Evolutionary conservation across 257 asterid species (phyloP), one percentile per base, ranked within the genome.

Genomic region (Oldenlandia corymbosa): DNA sequence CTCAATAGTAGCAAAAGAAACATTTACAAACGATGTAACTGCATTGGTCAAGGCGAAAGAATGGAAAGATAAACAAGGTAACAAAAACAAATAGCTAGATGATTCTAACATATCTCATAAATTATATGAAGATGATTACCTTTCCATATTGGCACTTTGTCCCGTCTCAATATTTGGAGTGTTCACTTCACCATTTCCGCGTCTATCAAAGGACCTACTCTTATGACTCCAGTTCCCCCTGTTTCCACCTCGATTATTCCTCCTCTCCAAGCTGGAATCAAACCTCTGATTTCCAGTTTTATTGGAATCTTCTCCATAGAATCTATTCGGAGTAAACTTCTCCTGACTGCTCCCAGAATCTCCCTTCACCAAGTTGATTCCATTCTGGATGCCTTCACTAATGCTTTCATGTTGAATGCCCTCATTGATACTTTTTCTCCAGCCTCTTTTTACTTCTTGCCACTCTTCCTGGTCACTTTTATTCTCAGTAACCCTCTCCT

Each of bases 121-220:
- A 49, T 49, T 56, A 5, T 14, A 7, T 32, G 27, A n/a, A 20
- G 28, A 58, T 20, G 24, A 51, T 52, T 23, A 69, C 74, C 62
- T 41, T 24, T 69, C 41, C 20, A 12, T 17, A 13, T 17, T 31
- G 47, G 36, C 34, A 69, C 4, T 30, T 9, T 18, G 34, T 7
- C n/a, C 49, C 24, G 8, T 24, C 21, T 58, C 55, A 46, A 31
- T 10, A 21, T 34, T 28, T 34, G 14, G 20, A 48, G 50, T 5
- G n/a, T 30, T 16, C 1, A n/a, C 49, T 56, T 62, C 69, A 13
- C 69, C 51, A 27, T 39, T 32, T 7, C 63, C 60, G 13, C 8
- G 31, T 23, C 24, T 62, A 9, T 42, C 31, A 36, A 21, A 60
- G 8, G 28, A 26, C n/a, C 16, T 20, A n/a, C 18, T 27, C 6